Percentiles rank a stretch among this genome's conserved stretches.
These are phyloP conservation scores for Clarireedia paspali DNA, from an alignment of 2,329 filamentous ascomycete genomes.

Conservation along the genomic window DNA sequence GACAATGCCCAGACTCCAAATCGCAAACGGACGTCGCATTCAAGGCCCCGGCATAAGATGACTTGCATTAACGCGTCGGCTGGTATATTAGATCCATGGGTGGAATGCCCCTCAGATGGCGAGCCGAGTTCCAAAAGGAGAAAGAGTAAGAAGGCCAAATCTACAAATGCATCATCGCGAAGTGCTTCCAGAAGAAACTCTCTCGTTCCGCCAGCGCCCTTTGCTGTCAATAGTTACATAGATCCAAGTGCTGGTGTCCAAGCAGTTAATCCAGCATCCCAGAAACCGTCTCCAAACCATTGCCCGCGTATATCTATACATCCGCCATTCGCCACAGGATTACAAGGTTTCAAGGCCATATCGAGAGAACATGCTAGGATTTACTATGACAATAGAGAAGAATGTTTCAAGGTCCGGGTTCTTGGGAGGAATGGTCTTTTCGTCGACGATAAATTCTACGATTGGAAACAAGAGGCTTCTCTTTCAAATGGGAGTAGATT, in stretches of 20 bases:
- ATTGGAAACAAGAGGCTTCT: constrained; percentile 25
- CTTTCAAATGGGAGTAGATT: constrained; percentile 43
- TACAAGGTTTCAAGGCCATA: constrained; percentile 60
- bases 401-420: constrained; percentile 55
- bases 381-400: constrained; percentile 54
- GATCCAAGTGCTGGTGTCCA: background rate
- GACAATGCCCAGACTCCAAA: background rate
- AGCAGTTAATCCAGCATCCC: background rate
- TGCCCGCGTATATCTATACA: constrained; percentile 66
- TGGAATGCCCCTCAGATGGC: background rate
- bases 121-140: constrained; percentile 23
- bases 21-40: constrained; percentile 14
- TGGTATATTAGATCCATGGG: constrained; percentile 44
- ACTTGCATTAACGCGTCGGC: constrained; percentile 63
- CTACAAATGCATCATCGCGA: constrained; percentile 36
- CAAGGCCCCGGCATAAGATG: constrained; percentile 38
- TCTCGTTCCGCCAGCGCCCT: constrained; percentile 12
- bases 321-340: constrained; percentile 54
- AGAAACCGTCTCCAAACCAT: constrained; percentile 49
- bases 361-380: constrained; percentile 69
- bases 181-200: constrained; percentile 27
- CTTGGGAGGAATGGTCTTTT: constrained; percentile 61
- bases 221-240: constrained; percentile 17
- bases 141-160: constrained; percentile 38
- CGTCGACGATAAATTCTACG: constrained; percentile 51